A percentile compares a stretch with the other conserved stretches of the same genome.
These are phyloP conservation scores for Zymoseptoria pseudotritici DNA, from an alignment of 2,329 filamentous ascomycete species.

Conservation along the genomic window DNA sequence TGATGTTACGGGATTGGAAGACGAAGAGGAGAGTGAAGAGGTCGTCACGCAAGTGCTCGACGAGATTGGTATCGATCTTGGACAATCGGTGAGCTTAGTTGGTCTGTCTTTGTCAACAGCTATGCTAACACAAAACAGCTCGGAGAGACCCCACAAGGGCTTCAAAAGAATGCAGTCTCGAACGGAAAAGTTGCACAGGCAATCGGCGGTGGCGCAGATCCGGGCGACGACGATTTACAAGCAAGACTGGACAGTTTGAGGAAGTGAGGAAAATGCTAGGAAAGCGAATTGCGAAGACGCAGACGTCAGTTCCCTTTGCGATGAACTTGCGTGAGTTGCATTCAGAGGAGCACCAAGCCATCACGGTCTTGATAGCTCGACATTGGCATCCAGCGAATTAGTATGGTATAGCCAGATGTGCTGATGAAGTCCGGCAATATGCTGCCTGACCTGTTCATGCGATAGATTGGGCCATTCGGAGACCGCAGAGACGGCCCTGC, in stretches of 20 bases:
- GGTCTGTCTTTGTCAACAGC: neutral
- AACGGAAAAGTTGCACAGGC: slow-evolving; percentile 81
- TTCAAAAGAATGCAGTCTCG: slow-evolving; percentile 65
- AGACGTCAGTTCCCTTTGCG: neutral
- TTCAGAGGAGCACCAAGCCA: neutral
- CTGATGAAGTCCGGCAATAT: neutral
- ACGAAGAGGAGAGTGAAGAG: slow-evolving; percentile 94
- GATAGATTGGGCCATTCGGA: neutral
- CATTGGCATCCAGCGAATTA: too few species aligned
- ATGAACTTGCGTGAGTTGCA: neutral
- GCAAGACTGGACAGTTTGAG: slow-evolving; percentile 79
- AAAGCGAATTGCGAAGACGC: neutral
- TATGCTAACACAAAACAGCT: slow-evolving; percentile 49
- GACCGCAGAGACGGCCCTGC: neutral
- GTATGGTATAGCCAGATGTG: neutral
- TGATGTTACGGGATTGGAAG: slow-evolving; percentile 82
- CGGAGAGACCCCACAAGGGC: slow-evolving; percentile 78
- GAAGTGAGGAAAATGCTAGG: slow-evolving; percentile 21
- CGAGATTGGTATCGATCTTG: slow-evolving; percentile 91
- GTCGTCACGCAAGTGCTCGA: slow-evolving; percentile 94
- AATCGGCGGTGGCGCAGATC: slow-evolving; percentile 57
- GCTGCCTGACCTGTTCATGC: neutral
- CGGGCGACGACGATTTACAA: slow-evolving; percentile 80
- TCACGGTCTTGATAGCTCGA: too few species aligned
- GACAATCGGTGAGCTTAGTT: slow-evolving; percentile 64